These are phyloP conservation scores for Urochloa ruziziensis DNA, from an alignment of 176 grass and related monocot species.

Conservation along the genomic window DNA sequence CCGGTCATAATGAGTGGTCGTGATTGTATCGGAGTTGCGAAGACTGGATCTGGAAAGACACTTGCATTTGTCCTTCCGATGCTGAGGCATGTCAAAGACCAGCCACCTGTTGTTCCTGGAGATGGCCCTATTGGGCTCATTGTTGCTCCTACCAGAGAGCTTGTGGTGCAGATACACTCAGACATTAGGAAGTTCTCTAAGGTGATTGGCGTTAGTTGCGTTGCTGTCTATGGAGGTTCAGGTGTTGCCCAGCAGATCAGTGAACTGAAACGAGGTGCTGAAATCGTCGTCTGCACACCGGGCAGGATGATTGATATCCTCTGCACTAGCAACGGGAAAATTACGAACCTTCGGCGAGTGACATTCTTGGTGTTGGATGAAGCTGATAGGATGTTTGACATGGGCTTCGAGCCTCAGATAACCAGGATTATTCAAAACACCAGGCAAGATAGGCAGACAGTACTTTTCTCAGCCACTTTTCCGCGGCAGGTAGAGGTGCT, in stretches of 20 bases:
- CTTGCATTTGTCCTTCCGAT: conserved; percentile 96
- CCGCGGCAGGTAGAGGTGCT: conserved; percentile 89
- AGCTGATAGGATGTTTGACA: conserved; percentile 99
- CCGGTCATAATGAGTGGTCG: conserved; percentile 94
- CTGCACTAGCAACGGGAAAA: conserved; percentile 89
- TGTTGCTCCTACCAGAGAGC: conserved; percentile 94
- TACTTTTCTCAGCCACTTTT: conserved; percentile 96
- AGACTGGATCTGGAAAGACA: conserved; percentile 96
- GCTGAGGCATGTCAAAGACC: conserved; percentile 97
- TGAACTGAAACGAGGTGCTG: conserved; percentile 84
- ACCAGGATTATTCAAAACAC: conserved; percentile 87
- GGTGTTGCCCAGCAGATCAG: conserved; percentile 97
- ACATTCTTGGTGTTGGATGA: conserved; percentile 97
- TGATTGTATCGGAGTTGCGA: conserved; percentile 93
- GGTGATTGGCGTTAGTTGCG: conserved; percentile 82
- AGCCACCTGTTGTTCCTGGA: conserved; percentile 72
- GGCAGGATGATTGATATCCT: conserved; percentile 98
- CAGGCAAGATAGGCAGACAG: conserved; percentile 74
- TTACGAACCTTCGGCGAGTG: conserved; percentile 91
- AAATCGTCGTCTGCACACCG: conserved; percentile 91
- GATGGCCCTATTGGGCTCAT: conserved; percentile 92
- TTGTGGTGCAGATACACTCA: conserved; percentile 90
- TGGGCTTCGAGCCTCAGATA: conserved; percentile 98
- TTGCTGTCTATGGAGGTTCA: conserved; percentile 86
- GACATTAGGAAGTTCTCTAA: conserved; percentile 93